Base-by-base conservation (phyloP, 2,329 filamentous ascomycete species). In the Talaromyces funiculosus region DNA sequence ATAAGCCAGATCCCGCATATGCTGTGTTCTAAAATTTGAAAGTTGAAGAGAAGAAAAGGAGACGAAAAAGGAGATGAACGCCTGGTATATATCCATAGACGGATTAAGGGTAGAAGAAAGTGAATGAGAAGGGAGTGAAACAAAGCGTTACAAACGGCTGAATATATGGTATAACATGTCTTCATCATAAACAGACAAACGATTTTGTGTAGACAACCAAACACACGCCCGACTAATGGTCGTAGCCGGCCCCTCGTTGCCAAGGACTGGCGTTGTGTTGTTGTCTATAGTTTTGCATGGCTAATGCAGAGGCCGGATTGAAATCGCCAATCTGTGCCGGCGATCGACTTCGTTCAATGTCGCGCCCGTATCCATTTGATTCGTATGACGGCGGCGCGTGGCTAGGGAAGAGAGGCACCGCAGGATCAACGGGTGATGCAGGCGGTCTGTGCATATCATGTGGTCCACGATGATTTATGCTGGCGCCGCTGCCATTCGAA, bases 191-290 rank as follows among this genome's bases (percentile, higher is more conserved):
- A 64, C 66, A 68, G 66, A 61, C 59, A 63, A 61, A 65, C 59
- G 31, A 64, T 58, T 58, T 18, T 16, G 45, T 65, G 62, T 65
- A 12, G 16, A 45, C 42, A 16, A 26, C 24, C 9, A 20, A n/a
- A 29, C 14, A 29, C 18, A 18, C 3, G 12, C 35, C 3, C 6
- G 9, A 20, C 74, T 75, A 82, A 71, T 83, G 81, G 62, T 87
- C 84, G 67, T 87, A 87, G 47, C 85, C 85, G 33, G 85, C 85
- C 45, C 85, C 85, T 70, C 85, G 75, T 73, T 87, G 84, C 85
- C 85, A 87, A 57, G 84, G 84, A 73, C 83, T 86, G 38, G 81
- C 72, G 68, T 79, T 85, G 68, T 83, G 82, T 65, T 80, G 77
- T 64, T 76, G 67, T 63, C 81, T 73, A 67, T 75, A 79, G 53